Conservation (phyloP, 768 basidiomycete genomes). For the Psilocybe subaeruginosa region DNA sequence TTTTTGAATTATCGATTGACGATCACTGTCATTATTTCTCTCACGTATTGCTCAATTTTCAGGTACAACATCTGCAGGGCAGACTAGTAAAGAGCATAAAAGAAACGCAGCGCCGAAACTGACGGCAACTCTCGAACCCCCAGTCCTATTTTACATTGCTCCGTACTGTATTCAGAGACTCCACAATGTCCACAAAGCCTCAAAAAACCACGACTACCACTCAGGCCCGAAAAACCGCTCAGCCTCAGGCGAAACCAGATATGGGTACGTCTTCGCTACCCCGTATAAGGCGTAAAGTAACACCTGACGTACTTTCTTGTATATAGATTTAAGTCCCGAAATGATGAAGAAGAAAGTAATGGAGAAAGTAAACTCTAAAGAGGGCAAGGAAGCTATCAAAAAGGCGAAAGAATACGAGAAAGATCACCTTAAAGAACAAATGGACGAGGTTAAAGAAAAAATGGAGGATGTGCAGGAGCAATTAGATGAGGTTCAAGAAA, state of each 20-base stretch:
- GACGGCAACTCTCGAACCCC: neutral
- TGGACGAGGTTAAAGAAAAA: constrained; percentile 22
- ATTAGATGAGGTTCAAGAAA: constrained; percentile 9
- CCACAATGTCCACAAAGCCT: neutral
- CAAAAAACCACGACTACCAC: neutral
- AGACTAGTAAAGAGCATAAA: neutral
- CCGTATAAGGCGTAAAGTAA: neutral
- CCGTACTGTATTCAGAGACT: neutral
- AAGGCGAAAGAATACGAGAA: constrained; percentile 27
- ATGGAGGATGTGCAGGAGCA: constrained; percentile 10
- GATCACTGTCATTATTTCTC: neutral
- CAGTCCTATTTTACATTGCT: neutral
- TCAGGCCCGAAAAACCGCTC: neutral
- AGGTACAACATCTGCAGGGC: neutral
- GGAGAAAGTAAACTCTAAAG: constrained; percentile 2
- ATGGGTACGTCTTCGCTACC: neutral
- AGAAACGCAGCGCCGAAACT: neutral
- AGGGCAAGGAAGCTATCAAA: constrained; percentile 27
- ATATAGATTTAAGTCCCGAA: constrained; percentile 1
- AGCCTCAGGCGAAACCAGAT: neutral
- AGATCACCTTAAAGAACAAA: constrained; percentile 16
- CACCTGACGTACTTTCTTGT: neutral
- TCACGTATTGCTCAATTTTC: neutral
- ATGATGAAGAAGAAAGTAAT: constrained; percentile 19
- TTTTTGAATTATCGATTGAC: neutral